Conservation (phyloP, 2,329 filamentous ascomycete species). For the Kalmusia sp. region DNA sequence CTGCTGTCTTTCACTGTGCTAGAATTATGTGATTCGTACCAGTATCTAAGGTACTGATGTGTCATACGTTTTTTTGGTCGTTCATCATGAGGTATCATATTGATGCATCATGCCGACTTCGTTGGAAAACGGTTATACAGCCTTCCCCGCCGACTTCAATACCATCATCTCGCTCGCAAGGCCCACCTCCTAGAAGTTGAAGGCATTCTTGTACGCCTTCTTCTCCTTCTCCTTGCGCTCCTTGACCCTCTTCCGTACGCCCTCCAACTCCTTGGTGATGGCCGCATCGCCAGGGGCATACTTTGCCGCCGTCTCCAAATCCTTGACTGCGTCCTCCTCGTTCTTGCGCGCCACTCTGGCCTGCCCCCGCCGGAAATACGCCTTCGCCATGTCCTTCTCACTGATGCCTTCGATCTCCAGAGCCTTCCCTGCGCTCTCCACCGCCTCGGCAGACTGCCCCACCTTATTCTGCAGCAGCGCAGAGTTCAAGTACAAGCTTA, state of each 20-base stretch:
- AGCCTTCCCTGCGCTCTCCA: conserved; percentile 74
- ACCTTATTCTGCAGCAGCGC: conserved; percentile 87
- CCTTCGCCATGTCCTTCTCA: conserved; percentile 86
- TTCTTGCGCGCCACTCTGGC: conserved; percentile 81
- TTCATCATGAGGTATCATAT: no score
- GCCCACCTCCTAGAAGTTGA: conserved; percentile 51
- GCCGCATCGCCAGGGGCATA: conserved; percentile 72
- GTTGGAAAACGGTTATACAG: no score
- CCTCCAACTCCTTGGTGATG: conserved; percentile 75
- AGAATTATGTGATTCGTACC: no score
- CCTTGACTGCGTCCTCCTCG: conserved; percentile 73
- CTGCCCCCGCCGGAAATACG: conserved; percentile 80
- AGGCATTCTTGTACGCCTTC: conserved; percentile 92
- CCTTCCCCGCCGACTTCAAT: background rate
- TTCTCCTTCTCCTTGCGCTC: conserved; percentile 86
- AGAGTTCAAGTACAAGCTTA: conserved; percentile 87
- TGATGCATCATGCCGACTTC: no score
- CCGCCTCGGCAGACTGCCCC: conserved; percentile 72
- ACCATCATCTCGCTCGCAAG: no score
- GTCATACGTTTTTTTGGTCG: no score
- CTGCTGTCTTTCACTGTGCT: no score
- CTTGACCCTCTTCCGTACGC: conserved; percentile 78
- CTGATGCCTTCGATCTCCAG: conserved; percentile 68
- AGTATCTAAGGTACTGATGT: no score
- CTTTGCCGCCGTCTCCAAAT: conserved; percentile 53